A percentile compares a stretch with the other conserved stretches of the same genome.
Conservation (phyloP, 805 yeast species). For the Lipomyces yamadae region DNA sequence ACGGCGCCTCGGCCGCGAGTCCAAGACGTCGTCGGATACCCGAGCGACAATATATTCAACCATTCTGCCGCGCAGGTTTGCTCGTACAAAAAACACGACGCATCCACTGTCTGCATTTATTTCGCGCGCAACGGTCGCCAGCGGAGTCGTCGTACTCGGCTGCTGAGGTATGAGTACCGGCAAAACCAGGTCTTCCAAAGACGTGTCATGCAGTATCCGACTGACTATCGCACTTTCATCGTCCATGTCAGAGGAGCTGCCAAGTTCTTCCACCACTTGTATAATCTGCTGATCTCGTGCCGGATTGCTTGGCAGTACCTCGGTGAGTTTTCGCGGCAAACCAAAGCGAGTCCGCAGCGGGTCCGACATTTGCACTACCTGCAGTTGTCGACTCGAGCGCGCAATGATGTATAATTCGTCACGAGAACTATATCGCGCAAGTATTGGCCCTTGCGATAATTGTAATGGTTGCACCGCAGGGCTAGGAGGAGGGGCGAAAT, state of each 20-base stretch:
- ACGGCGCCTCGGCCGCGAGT: background rate
- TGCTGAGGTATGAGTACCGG: background rate
- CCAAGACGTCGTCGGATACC: background rate
- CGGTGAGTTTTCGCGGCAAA: background rate
- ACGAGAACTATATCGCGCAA: too few relatives aligned
- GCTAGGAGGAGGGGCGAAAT: background rate
- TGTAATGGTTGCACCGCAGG: background rate
- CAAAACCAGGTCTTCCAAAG: background rate
- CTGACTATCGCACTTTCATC: background rate
- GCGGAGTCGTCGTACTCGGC: background rate
- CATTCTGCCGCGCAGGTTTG: background rate
- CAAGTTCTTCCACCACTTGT: background rate
- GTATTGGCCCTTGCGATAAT: background rate
- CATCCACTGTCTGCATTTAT: background rate
- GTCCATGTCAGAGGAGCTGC: background rate
- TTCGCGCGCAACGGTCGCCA: background rate
- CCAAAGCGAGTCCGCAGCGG: background rate
- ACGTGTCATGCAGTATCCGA: background rate
- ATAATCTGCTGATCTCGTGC: background rate
- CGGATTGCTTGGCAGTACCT: conserved; percentile 1
- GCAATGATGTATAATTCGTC: background rate
- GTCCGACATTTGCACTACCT: background rate
- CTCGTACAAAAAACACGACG: background rate
- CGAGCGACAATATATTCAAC: background rate
- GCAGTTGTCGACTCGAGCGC: background rate